A percentile compares a stretch with the other conserved stretches of the same genome.
These are phyloP conservation scores for Podospora tetraspora DNA, from an alignment of 495 filamentous ascomycete species.

Conservation along the genomic window DNA sequence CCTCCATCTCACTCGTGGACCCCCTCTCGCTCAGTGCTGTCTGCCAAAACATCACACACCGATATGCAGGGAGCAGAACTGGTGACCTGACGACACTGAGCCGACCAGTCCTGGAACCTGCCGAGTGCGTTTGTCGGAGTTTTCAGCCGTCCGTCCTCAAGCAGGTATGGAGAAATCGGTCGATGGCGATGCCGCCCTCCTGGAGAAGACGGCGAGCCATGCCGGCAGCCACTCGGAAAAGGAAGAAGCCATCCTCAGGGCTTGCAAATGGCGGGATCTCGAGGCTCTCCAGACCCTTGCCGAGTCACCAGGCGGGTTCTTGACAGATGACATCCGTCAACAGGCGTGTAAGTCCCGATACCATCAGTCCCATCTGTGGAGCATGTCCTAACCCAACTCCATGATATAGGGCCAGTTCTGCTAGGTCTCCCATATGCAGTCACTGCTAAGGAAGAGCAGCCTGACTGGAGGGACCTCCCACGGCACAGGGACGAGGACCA, in stretches of 20 bases:
- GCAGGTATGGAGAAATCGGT: slow-evolving; percentile 10
- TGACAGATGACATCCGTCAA: slow-evolving; percentile 73
- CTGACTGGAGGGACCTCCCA: slow-evolving; percentile 52
- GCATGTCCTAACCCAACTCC: neutral
- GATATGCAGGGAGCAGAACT: neutral
- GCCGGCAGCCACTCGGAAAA: slow-evolving; percentile 14
- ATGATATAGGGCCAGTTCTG: slow-evolving; percentile 65
- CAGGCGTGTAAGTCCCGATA: slow-evolving; percentile 67
- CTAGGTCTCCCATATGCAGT: slow-evolving; percentile 48
- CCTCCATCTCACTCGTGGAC: neutral
- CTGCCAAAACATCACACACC: neutral
- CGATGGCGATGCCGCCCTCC: slow-evolving; percentile 10
- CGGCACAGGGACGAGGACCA: slow-evolving; percentile 80
- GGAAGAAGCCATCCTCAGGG: slow-evolving; percentile 50
- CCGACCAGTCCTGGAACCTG: neutral
- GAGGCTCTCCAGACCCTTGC: slow-evolving; percentile 60
- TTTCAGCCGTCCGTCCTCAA: neutral
- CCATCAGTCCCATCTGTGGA: neutral
- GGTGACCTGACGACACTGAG: neutral
- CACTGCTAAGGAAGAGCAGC: slow-evolving; percentile 14
- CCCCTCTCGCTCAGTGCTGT: neutral
- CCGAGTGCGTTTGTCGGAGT: neutral
- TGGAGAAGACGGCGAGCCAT: slow-evolving; percentile 17
- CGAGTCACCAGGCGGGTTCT: slow-evolving; percentile 65
- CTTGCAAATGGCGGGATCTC: slow-evolving; percentile 62